Evolutionary conservation across 805 yeast species (phyloP), one percentile per base, ranked within the genome.

Genomic region (Yarrowia deformans): DNA sequence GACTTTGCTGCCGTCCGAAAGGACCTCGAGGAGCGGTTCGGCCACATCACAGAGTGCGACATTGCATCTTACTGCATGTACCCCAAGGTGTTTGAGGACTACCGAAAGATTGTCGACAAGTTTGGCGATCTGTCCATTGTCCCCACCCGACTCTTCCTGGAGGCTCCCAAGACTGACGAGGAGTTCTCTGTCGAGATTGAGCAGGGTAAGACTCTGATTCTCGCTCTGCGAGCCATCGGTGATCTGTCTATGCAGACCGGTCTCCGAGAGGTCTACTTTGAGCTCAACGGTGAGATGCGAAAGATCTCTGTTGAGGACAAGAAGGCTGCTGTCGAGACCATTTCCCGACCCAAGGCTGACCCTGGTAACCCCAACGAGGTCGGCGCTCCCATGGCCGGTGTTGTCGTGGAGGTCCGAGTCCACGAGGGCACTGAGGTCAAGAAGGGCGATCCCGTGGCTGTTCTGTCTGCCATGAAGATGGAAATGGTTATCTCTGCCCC

Each of bases 321-420:
- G 81, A 86, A 87, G 46, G 91, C 93, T 70, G 89, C 94, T 68
- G 88, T 94, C 70, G 97, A 93, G 80, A 86, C 90, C 56, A 85
- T 91, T 71, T 83, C 94, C 40, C 89, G 97, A 78, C 91, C 94
- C 74, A 95, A 94, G 85, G 98, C 98, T 69, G 92, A 90, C 74
- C 84, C 90, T 18, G 88, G 87, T 77, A 90, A 91, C 79, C 91
- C 96, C 70, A 90, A 88, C 77, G 97, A 95, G 74, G 89, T 95
- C 72, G 98, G 98, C 74, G 97, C 99, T 7, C 99, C 99, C 81
- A 94, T 94, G 98, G 97, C 98, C 50, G 99, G 99, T 83, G 98
- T 93, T 72, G 91, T 94, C 71, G 91, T 94, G 72, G 99, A 95
- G 81, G 90, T 93, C 68, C 91, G 97, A 77, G 92, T 93, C 72